phyloP scores from a whole-genome alignment of 768 basidiomycete species.

The Suillus subalutaceus region DNA sequence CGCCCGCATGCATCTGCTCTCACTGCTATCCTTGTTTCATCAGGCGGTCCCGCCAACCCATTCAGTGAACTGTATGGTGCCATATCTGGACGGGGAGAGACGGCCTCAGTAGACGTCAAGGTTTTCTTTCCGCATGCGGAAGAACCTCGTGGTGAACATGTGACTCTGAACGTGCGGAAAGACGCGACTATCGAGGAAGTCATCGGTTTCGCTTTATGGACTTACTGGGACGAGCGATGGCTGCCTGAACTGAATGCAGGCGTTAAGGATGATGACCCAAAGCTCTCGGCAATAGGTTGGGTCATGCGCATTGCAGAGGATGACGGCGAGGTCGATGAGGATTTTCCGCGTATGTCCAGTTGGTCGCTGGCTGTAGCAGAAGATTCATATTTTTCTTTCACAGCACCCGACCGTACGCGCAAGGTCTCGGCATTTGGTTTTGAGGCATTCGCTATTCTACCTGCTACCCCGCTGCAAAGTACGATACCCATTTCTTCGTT shows the following conservation, averaged over 20 bases:
- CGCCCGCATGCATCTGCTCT: constrained; percentile 62
- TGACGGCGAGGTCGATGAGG: constrained; percentile 98
- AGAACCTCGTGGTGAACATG: constrained; percentile 59
- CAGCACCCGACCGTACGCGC: constrained; percentile 88
- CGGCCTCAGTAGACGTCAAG: constrained; percentile 63
- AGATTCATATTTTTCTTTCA: background rate
- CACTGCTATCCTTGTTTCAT: constrained; percentile 73
- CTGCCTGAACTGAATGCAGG: constrained; percentile 76
- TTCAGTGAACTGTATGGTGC: constrained; percentile 87
- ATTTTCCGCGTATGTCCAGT: constrained; percentile 81
- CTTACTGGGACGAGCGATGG: constrained; percentile 91
- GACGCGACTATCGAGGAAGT: constrained; percentile 96
- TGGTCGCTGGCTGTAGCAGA: background rate
- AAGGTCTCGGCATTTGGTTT: constrained; percentile 89
- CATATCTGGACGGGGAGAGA: constrained; percentile 75
- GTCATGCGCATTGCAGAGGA: constrained; percentile 92
- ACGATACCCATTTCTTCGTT: constrained; percentile 20
- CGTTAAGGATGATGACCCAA: constrained; percentile 61
- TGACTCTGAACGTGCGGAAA: constrained; percentile 77
- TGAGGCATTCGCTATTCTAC: constrained; percentile 86
- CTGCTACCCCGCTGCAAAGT: constrained; percentile 75
- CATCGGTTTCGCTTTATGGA: constrained; percentile 89
- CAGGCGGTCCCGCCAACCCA: constrained; percentile 70
- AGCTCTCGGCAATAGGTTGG: constrained; percentile 85
- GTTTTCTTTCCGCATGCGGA: constrained; percentile 86